Conservation (phyloP, 2,329 filamentous ascomycete genomes). For the Neopestalotiopsis rosae region DNA sequence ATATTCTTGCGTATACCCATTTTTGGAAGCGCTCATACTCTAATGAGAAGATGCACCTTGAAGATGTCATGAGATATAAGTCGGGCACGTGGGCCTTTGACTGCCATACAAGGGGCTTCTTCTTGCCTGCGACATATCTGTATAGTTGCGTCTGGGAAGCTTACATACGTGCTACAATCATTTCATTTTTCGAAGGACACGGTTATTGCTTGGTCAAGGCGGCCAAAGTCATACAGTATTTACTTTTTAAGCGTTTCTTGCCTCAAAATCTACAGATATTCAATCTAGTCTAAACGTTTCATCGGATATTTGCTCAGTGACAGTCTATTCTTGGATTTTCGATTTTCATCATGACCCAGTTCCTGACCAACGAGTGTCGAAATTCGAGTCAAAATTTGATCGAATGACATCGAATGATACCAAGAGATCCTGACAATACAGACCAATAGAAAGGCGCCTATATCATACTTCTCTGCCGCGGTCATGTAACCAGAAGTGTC, state of each 20-base stretch:
- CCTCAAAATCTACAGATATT: not conserved
- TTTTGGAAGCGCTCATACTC: not conserved
- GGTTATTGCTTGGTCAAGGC: not conserved
- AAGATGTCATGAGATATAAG: not conserved
- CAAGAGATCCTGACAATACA: not conserved
- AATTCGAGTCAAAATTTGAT: not conserved
- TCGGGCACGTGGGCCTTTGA: not conserved
- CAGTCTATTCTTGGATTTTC: not conserved
- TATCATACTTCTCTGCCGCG: not conserved
- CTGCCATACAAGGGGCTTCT: not conserved
- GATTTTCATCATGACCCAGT: no score
- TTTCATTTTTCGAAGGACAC: not conserved
- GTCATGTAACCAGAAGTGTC: slow-evolving; percentile 5
- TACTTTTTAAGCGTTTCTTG: not conserved
- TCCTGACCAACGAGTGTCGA: no score
- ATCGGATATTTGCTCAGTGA: not conserved
- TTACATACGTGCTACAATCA: not conserved
- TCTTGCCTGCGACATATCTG: not conserved
- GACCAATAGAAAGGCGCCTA: not conserved
- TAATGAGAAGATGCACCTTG: not conserved
- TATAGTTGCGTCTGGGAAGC: not conserved
- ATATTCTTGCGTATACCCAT: slow-evolving; percentile 7
- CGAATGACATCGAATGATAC: slow-evolving; percentile 6
- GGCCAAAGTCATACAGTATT: not conserved
- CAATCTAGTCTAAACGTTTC: not conserved